Evolutionary conservation across 1,139 yeast genomes (phyloP).

Genomic region (Taiozyma onychis): DNA sequence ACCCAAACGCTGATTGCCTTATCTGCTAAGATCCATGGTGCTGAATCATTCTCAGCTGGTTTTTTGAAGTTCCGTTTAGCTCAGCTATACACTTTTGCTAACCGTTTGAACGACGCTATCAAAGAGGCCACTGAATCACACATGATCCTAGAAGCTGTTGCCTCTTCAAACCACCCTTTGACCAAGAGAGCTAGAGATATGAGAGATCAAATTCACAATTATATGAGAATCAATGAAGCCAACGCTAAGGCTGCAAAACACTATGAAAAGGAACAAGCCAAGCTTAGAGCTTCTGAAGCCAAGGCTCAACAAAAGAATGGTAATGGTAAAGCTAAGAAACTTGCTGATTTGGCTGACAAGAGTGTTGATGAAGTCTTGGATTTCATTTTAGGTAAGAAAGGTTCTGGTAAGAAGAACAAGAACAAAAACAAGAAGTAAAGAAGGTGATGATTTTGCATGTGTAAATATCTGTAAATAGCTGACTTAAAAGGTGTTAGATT

Average conservation of each 20-base stretch:
- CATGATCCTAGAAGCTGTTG: slow-evolving; percentile 9
- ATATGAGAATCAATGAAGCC: slow-evolving; percentile 12
- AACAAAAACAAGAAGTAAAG: slow-evolving; percentile 6
- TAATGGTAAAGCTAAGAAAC: neutral
- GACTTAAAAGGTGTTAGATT: neutral
- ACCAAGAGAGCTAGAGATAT: slow-evolving; percentile 19
- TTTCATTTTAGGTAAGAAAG: slow-evolving; percentile 63
- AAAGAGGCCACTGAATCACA: slow-evolving; percentile 13
- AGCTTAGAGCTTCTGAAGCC: slow-evolving; percentile 9
- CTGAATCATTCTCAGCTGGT: slow-evolving; percentile 52
- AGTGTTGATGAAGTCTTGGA: slow-evolving; percentile 65
- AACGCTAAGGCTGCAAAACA: slow-evolving; percentile 11
- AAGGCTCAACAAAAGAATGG: neutral
- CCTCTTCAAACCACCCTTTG: slow-evolving; percentile 15
- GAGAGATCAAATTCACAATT: slow-evolving; percentile 11
- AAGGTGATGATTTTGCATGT: neutral
- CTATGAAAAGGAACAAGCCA: slow-evolving; percentile 7
- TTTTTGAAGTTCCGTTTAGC: slow-evolving; percentile 61
- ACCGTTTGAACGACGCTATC: slow-evolving; percentile 48
- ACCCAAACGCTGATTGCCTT: slow-evolving; percentile 43
- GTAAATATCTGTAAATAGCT: neutral
- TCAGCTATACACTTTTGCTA: slow-evolving; percentile 49
- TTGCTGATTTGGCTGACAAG: slow-evolving; percentile 24
- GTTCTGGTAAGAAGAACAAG: slow-evolving; percentile 25
- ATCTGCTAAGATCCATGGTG: slow-evolving; percentile 48